A percentile compares a stretch with the other conserved stretches of the same genome.
Conservation (phyloP, 2,329 filamentous ascomycete species). For the Colletotrichum higginsianum region DNA sequence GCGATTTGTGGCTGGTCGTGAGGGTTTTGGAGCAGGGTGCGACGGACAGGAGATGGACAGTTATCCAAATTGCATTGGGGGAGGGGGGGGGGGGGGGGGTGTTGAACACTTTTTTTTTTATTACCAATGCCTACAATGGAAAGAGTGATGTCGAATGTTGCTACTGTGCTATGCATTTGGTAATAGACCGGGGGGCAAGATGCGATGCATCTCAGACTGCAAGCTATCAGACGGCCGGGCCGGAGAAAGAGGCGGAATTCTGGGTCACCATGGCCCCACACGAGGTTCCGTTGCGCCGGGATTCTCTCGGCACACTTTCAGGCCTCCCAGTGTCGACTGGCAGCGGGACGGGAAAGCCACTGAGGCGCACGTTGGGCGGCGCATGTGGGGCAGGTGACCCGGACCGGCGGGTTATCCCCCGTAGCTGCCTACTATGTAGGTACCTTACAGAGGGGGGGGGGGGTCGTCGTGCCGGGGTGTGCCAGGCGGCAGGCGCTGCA, state of each 20-base stretch:
- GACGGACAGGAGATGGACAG: no score
- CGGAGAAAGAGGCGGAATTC: slow-evolving; percentile 2
- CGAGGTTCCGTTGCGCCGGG: slow-evolving; percentile 30
- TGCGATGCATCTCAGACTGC: background rate
- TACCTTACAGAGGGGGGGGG: background rate
- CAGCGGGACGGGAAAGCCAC: slow-evolving; percentile 5
- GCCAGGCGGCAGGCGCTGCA: background rate
- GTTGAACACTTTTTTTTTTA: no score
- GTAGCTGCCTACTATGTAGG: background rate
- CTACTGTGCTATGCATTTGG: no score
- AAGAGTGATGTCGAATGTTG: no score
- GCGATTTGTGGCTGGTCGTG: no score
- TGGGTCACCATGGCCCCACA: slow-evolving; percentile 17
- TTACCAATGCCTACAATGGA: no score
- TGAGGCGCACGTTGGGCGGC: slow-evolving; percentile 12
- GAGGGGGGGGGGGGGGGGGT: no score
- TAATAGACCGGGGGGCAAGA: background rate
- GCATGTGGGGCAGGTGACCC: slow-evolving; percentile 21
- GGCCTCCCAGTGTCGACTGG: background rate
- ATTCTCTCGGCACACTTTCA: slow-evolving; percentile 6
- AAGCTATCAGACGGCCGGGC: background rate
- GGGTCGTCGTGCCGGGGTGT: background rate
- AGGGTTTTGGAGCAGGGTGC: no score
- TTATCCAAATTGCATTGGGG: no score
- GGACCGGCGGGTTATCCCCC: slow-evolving; percentile 9